These are phyloP conservation scores for Iris pallida DNA, from an alignment of 116 monocot species.

Conservation along the genomic window DNA sequence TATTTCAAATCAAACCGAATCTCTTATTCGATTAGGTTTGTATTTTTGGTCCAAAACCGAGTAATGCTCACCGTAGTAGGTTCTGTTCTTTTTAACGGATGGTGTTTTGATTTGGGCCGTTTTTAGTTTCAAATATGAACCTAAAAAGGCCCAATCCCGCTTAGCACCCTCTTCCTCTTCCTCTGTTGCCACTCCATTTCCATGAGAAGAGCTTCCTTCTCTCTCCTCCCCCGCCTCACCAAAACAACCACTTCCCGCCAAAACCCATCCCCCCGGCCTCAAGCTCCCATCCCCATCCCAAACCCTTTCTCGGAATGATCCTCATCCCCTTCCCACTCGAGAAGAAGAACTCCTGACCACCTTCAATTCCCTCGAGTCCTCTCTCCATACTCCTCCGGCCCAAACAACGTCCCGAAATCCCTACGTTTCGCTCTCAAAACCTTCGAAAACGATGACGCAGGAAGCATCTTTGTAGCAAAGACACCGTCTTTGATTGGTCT, in stretches of 20 bases:
- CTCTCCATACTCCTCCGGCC: neutral
- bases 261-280: neutral
- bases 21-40: too few relatives aligned
- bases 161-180: neutral
- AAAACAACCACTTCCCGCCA: neutral
- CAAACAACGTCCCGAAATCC: slow-evolving; percentile 23
- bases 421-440: slow-evolving; percentile 29
- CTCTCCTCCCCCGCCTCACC: slow-evolving; percentile 1
- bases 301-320: neutral
- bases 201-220: slow-evolving; percentile 5
- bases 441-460: slow-evolving; percentile 21
- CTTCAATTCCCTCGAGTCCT: slow-evolving; percentile 25
- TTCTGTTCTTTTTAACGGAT: too few relatives aligned
- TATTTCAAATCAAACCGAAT: too few relatives aligned
- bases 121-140: too few relatives aligned
- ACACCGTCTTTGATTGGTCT: slow-evolving; percentile 33
- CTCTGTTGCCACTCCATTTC: neutral
- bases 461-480: slow-evolving; percentile 29
- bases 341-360: slow-evolving; percentile 16
- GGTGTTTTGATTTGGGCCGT: too few relatives aligned
- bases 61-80: too few relatives aligned
- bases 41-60: too few relatives aligned
- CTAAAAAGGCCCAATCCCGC: too few relatives aligned
- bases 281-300: neutral
- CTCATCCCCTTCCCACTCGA: neutral